Conservation (phyloP, 495 filamentous ascomycete genomes). For the Hyaloscypha finlandica region DNA sequence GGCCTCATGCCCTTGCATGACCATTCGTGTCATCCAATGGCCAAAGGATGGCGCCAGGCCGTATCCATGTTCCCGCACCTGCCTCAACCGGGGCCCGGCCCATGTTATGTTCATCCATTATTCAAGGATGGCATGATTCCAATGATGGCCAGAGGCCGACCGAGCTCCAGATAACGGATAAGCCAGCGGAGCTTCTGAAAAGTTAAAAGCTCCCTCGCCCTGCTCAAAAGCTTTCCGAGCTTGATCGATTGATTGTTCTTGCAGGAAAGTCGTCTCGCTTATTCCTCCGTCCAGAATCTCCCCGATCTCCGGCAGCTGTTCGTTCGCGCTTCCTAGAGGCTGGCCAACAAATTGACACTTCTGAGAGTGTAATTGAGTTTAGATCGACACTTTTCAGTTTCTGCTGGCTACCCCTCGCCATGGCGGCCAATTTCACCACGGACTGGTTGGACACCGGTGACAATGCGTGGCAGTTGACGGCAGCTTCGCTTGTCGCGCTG, state of each 20-base stretch:
- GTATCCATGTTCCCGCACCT: conserved; percentile 14
- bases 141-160: conserved; percentile 11
- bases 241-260: neutral
- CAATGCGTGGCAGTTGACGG: conserved; percentile 61
- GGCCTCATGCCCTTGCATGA: conserved; percentile 2
- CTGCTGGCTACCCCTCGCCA: neutral
- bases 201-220: conserved; percentile 16
- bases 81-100: conserved; percentile 8
- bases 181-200: conserved; percentile 11
- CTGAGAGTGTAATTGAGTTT: neutral
- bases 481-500: conserved; percentile 52
- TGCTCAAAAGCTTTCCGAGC: conserved; percentile 2
- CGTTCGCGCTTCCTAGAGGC: neutral
- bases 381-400: neutral
- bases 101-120: conserved; percentile 14
- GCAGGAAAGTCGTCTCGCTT: neutral
- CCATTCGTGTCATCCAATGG: conserved; percentile 2
- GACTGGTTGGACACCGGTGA: conserved; percentile 45
- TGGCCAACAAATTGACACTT: neutral
- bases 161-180: conserved; percentile 13
- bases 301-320: neutral
- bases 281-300: neutral
- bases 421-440: conserved; percentile 12
- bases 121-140: conserved; percentile 13
- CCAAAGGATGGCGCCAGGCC: neutral